Conservation (phyloP, 1,284 basidiomycete genomes). For the Hemileia vastatrix region DNA sequence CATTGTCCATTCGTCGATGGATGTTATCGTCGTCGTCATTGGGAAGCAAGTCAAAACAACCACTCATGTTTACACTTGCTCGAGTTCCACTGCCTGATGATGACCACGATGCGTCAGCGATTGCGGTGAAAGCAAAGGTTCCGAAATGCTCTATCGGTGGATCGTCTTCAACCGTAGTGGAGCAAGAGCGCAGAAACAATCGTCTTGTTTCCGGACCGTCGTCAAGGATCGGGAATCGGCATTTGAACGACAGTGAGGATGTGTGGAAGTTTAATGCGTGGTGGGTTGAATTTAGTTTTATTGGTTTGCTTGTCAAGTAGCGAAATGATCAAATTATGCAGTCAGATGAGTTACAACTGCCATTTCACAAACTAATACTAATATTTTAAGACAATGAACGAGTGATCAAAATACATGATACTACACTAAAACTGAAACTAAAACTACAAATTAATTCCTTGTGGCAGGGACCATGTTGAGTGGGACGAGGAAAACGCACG, state of each 20-base stretch:
- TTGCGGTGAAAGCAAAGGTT: slow-evolving; percentile 11
- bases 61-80: slow-evolving; percentile 12
- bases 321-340: neutral
- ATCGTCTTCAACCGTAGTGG: no score
- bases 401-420: no score
- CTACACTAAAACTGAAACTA: no score
- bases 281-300: neutral
- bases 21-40: no score
- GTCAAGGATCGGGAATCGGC: slow-evolving; percentile 16
- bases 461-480: slow-evolving; percentile 15
- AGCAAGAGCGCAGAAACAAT: no score
- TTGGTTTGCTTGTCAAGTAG: neutral
- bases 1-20: no score
- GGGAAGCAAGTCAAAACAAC: no score
- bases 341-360: neutral
- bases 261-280: slow-evolving; percentile 21
- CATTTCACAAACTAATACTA: neutral
- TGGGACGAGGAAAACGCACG: slow-evolving; percentile 21
- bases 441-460: no score
- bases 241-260: slow-evolving; percentile 14
- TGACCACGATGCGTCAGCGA: slow-evolving; percentile 15
- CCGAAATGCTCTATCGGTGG: neutral
- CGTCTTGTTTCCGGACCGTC: no score
- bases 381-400: no score
- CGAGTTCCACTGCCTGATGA: slow-evolving; percentile 6